Evolutionary conservation across 371 early-diverging fungal genomes (phyloP).

Genomic region (Mortierella polycephala): DNA sequence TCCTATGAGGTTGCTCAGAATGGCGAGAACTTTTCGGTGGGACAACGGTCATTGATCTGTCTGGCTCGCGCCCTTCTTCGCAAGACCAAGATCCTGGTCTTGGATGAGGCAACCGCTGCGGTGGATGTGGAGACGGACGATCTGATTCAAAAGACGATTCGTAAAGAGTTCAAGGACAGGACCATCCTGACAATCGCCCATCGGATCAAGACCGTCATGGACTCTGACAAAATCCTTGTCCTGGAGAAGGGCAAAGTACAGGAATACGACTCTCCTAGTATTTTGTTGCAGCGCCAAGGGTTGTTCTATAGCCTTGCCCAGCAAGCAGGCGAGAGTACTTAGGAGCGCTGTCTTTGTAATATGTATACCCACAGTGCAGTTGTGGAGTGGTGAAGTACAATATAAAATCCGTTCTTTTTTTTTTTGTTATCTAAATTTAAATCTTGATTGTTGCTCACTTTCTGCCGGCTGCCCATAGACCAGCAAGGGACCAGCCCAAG

Average conservation of each 20-base stretch:
- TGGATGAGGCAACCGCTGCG: slow-evolving; percentile 94
- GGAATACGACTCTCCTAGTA: slow-evolving; percentile 76
- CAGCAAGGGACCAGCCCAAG: slow-evolving; percentile 60
- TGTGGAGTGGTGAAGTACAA: too few relatives aligned
- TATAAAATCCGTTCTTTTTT: too few relatives aligned
- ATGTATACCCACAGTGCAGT: too few relatives aligned
- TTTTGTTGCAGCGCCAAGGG: slow-evolving; percentile 60
- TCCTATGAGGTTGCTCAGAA: slow-evolving; percentile 73
- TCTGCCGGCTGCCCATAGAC: slow-evolving; percentile 54
- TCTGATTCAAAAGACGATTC: slow-evolving; percentile 90
- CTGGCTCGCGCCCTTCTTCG: slow-evolving; percentile 85
- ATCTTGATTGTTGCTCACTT: slow-evolving; percentile 6
- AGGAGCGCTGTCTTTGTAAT: too few relatives aligned
- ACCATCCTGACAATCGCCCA: slow-evolving; percentile 83
- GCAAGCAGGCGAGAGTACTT: slow-evolving; percentile 20
- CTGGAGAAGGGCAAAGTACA: slow-evolving; percentile 81
- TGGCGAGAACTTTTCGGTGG: slow-evolving; percentile 92
- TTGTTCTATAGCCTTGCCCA: slow-evolving; percentile 61
- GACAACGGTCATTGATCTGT: slow-evolving; percentile 86
- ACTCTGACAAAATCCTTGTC: slow-evolving; percentile 88
- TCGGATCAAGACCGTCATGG: slow-evolving; percentile 82
- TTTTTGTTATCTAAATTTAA: too few relatives aligned
- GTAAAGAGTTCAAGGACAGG: slow-evolving; percentile 67
- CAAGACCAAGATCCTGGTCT: slow-evolving; percentile 75
- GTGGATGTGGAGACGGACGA: slow-evolving; percentile 85